Evolutionary conservation across 208 protist genomes (phyloP).

Genomic region (Angomonas deanei): DNA sequence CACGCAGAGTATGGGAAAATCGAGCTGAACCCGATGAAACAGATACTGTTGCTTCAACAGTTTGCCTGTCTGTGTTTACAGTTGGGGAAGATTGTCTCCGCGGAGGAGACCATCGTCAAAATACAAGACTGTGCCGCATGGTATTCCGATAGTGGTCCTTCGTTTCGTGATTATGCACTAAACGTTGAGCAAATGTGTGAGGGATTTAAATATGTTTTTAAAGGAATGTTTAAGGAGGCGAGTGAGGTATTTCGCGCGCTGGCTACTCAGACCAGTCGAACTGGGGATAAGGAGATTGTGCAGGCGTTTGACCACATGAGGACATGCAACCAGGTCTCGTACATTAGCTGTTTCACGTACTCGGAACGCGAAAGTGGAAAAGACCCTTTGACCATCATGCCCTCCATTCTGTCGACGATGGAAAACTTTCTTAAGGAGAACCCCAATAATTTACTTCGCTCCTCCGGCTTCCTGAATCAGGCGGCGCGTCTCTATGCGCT

Average conservation of each 20-base stretch:
- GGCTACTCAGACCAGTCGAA: neutral
- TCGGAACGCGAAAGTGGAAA: neutral
- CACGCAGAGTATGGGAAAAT: neutral
- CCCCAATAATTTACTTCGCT: slow-evolving; percentile 45
- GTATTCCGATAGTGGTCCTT: neutral
- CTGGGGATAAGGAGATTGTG: neutral
- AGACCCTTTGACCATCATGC: slow-evolving; percentile 19
- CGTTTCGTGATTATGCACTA: neutral
- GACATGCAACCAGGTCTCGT: neutral
- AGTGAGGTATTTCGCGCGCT: slow-evolving; percentile 31
- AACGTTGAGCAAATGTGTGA: slow-evolving; percentile 25
- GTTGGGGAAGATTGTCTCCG: slow-evolving; percentile 33
- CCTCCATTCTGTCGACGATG: slow-evolving; percentile 25
- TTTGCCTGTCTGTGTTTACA: slow-evolving; percentile 33
- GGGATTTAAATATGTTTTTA: slow-evolving; percentile 32
- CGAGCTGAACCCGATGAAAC: neutral
- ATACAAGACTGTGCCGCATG: slow-evolving; percentile 7
- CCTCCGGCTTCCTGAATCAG: slow-evolving; percentile 66
- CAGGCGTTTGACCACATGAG: neutral
- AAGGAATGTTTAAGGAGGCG: slow-evolving; percentile 31
- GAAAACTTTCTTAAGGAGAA: slow-evolving; percentile 55
- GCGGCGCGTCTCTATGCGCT: slow-evolving; percentile 78
- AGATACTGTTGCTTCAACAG: slow-evolving; percentile 17
- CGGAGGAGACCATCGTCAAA: slow-evolving; percentile 24
- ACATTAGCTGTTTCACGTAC: neutral